Percentiles rank a stretch among this genome's conserved stretches.
These are phyloP conservation scores for Boletus rubescentipes DNA, from an alignment of 768 basidiomycete genomes.

Conservation along the genomic window DNA sequence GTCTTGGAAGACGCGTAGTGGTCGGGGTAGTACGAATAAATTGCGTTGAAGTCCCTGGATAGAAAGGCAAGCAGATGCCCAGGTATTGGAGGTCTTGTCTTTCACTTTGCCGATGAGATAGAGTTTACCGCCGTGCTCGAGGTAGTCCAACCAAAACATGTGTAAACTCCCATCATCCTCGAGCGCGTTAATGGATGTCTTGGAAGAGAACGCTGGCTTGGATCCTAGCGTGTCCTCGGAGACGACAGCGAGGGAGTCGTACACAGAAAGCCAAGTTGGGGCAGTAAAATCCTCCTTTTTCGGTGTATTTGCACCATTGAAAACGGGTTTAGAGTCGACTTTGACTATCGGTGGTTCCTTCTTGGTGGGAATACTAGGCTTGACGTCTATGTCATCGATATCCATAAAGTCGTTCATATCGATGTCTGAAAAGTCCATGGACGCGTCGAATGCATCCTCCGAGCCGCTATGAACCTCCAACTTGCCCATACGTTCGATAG, in stretches of 20 bases:
- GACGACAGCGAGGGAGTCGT: constrained; percentile 66
- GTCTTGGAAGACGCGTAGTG: constrained; percentile 48
- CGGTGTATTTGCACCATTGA: constrained; percentile 14
- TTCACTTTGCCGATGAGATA: constrained; percentile 91
- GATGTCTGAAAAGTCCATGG: constrained; percentile 54
- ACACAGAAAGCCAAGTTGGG: constrained; percentile 72
- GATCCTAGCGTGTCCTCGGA: constrained; percentile 59
- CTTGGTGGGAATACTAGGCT: constrained; percentile 36
- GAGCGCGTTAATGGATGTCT: constrained; percentile 53
- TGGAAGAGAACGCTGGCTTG: constrained; percentile 36
- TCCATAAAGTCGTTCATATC: constrained; percentile 58
- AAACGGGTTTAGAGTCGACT: constrained; percentile 17
- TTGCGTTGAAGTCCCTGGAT: constrained; percentile 88
- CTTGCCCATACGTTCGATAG: constrained; percentile 55
- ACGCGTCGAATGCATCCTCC: constrained; percentile 49
- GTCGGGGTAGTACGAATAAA: constrained; percentile 83
- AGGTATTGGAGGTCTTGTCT: constrained; percentile 62
- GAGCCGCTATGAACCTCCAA: constrained; percentile 58
- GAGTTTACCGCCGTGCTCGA: constrained; percentile 81
- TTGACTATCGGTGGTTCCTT: constrained; percentile 5
- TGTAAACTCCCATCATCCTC: constrained; percentile 82
- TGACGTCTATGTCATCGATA: constrained; percentile 53
- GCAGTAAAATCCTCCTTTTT: constrained; percentile 48
- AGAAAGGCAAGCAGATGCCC: constrained; percentile 85
- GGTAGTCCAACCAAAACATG: constrained; percentile 97